Evolutionary conservation across 1,284 basidiomycete genomes (phyloP).

Genomic region (Ustilago xerochloae): DNA sequence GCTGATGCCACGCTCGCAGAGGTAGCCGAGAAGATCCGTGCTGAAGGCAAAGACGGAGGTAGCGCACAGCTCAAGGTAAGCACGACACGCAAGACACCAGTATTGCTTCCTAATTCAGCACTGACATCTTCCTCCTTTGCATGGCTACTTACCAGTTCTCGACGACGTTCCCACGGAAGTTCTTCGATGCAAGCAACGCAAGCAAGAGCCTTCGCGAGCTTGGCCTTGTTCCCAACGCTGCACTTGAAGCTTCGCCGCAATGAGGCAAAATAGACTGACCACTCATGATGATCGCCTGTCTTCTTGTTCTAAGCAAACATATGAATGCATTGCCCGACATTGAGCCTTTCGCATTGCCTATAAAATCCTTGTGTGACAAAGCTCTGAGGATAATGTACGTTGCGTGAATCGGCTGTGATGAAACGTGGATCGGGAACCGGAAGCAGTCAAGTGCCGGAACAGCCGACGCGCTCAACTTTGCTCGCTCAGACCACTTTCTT

Average conservation of each 20-base stretch:
- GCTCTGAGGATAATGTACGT: too few relatives aligned
- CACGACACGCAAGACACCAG: background rate
- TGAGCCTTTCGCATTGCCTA: too few relatives aligned
- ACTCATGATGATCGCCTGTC: too few relatives aligned
- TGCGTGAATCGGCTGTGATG: too few relatives aligned
- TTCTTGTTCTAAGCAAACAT: too few relatives aligned
- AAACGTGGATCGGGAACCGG: too few relatives aligned
- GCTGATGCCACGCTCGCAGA: constrained; percentile 58
- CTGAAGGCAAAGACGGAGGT: constrained; percentile 54
- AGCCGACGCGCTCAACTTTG: too few relatives aligned
- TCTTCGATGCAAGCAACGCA: constrained; percentile 55
- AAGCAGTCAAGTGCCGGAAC: too few relatives aligned
- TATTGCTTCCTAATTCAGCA: too few relatives aligned
- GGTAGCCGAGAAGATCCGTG: constrained; percentile 48
- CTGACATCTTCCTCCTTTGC: background rate
- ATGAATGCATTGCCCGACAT: too few relatives aligned
- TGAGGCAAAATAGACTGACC: constrained; percentile 1
- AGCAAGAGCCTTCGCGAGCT: constrained; percentile 61
- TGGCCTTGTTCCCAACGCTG: constrained; percentile 65
- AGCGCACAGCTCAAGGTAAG: constrained; percentile 52
- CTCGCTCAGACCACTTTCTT: too few relatives aligned
- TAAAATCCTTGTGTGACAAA: too few relatives aligned
- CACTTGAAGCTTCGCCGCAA: constrained; percentile 56
- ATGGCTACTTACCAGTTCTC: constrained; percentile 62
- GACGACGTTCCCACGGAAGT: constrained; percentile 64